Evolutionary conservation across 2,329 filamentous ascomycete species (phyloP).

Genomic region (Cladosporium sp.): DNA sequence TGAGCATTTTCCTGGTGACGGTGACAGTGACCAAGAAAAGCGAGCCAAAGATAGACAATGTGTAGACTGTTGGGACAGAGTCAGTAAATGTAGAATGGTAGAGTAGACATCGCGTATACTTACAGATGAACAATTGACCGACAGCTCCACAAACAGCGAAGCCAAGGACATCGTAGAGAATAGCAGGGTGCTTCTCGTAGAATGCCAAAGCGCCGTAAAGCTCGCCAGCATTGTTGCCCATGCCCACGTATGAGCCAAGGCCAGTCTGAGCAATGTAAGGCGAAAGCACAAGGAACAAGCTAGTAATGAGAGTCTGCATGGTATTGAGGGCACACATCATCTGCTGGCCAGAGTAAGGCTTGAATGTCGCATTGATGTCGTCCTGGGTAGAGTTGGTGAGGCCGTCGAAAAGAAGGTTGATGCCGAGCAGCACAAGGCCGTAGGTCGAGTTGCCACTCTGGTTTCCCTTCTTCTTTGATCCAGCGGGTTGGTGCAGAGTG

Average conservation of each 20-base stretch:
- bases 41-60: conserved; percentile 86
- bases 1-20: conserved; percentile 98
- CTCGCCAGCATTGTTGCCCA: conserved; percentile 67
- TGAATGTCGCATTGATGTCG: conserved; percentile 79
- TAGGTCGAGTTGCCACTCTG: conserved; percentile 65
- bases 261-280: conserved; percentile 73
- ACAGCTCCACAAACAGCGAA: conserved; percentile 90
- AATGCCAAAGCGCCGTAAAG: conserved; percentile 78
- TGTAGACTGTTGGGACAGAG: conserved; percentile 56
- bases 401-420: conserved; percentile 94
- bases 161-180: conserved; percentile 83
- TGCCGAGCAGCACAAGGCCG: conserved; percentile 77
- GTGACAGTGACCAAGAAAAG: conserved; percentile 93
- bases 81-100: neutral
- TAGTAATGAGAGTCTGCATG: conserved; percentile 77
- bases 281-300: conserved; percentile 72
- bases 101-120: conserved; percentile 27
- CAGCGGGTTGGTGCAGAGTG: conserved; percentile 70
- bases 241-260: conserved; percentile 45
- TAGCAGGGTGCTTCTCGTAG: conserved; percentile 74
- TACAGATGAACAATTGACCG: conserved; percentile 90
- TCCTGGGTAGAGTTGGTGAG: conserved; percentile 97
- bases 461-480: conserved; percentile 35
- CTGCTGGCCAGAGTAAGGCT: conserved; percentile 84
- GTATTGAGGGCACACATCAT: conserved; percentile 99